Conservation (phyloP, 1,284 basidiomycete genomes). For the Amylostereum areolatum region DNA sequence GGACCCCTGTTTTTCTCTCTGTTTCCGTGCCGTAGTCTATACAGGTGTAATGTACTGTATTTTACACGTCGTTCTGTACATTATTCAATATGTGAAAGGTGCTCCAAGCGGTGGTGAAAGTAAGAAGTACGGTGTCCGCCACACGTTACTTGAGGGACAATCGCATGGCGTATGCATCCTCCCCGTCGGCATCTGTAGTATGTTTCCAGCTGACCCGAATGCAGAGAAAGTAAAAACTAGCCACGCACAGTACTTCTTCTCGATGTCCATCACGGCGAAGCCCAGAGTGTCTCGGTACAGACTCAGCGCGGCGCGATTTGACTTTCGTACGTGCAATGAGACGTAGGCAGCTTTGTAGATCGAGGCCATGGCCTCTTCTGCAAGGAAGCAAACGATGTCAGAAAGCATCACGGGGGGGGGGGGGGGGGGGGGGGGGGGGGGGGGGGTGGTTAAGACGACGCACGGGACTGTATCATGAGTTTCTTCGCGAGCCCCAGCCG, state of each 20-base stretch:
- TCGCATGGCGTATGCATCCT: constrained; percentile 89
- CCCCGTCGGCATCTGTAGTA: constrained; percentile 78
- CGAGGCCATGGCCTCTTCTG: constrained; percentile 85
- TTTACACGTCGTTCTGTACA: no score
- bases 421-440: neutral
- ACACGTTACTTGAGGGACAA: constrained; percentile 43
- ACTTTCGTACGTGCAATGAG: constrained; percentile 82
- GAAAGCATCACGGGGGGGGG: constrained; percentile 2
- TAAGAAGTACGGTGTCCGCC: no score
- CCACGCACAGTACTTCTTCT: constrained; percentile 72
- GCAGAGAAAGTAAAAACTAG: constrained; percentile 24
- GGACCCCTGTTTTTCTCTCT: no score
- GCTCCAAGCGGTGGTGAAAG: no score
- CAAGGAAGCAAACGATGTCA: neutral
- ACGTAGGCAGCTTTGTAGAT: constrained; percentile 75
- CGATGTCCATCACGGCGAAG: constrained; percentile 71
- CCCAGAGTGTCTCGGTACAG: constrained; percentile 83
- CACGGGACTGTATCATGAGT: constrained; percentile 84
- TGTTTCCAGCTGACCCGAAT: no score
- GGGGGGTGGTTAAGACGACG: constrained; percentile 19
- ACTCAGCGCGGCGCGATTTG: constrained; percentile 79
- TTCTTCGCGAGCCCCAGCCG: constrained; percentile 83
- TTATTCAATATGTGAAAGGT: no score
- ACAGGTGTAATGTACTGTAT: no score
- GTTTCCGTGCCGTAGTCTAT: no score